phyloP scores from a whole-genome alignment of 1,284 basidiomycete species.

The Trichosporon sp. region DNA sequence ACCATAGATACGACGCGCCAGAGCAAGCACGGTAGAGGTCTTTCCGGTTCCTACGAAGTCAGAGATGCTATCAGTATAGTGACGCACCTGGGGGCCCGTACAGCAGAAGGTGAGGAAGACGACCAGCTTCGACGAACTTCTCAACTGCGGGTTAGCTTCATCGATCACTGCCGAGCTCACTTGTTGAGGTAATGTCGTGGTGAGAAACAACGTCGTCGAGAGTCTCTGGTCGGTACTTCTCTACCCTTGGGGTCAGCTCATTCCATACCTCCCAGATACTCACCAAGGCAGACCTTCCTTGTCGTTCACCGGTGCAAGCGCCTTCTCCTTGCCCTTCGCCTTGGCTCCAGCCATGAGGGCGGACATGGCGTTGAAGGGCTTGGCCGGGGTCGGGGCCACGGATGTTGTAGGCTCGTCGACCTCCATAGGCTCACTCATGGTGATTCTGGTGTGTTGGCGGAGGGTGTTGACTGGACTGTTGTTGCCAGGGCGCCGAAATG shows the following conservation, averaged over 20 bases:
- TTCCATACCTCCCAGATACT: no score
- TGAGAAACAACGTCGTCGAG: slow-evolving; percentile 91
- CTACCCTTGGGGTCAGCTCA: slow-evolving; percentile 64
- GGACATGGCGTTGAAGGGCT: slow-evolving; percentile 38
- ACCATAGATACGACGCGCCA: slow-evolving; percentile 90
- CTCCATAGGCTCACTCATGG: slow-evolving; percentile 26
- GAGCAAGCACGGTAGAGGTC: slow-evolving; percentile 95
- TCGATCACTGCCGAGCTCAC: slow-evolving; percentile 51
- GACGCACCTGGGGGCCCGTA: slow-evolving; percentile 81
- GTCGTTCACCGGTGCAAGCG: slow-evolving; percentile 23
- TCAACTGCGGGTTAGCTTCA: slow-evolving; percentile 59
- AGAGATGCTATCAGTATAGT: neutral
- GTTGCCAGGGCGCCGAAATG: neutral
- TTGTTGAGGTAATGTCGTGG: slow-evolving; percentile 85
- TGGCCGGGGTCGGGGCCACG: neutral
- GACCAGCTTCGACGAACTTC: slow-evolving; percentile 90
- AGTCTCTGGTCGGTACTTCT: slow-evolving; percentile 85
- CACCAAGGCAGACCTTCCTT: slow-evolving; percentile 48
- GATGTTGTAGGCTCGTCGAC: slow-evolving; percentile 24
- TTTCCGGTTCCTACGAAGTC: slow-evolving; percentile 72
- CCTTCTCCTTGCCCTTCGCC: slow-evolving; percentile 44
- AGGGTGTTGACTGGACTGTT: neutral
- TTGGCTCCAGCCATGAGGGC: slow-evolving; percentile 38
- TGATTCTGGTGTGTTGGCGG: neutral
- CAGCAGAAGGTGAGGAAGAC: slow-evolving; percentile 90